Evolutionary conservation across 257 asterid genomes (phyloP), one percentile per base, ranked within the genome.

Genomic region (Mentha longifolia): DNA sequence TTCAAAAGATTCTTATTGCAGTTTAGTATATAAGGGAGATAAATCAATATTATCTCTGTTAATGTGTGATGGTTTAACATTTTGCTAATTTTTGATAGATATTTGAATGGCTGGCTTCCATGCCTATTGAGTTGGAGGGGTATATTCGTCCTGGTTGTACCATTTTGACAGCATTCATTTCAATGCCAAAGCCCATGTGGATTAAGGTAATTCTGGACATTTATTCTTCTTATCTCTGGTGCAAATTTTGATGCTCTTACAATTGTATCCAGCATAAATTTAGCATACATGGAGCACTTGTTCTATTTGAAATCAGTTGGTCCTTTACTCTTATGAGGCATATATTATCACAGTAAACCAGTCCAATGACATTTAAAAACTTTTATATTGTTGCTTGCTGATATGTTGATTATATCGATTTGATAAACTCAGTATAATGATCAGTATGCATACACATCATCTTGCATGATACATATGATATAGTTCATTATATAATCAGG

Each of bases 91-190:
- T 63, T 68, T 63, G 55, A 5, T 82, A 92, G 98, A 89, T 92
- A 80, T 92, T 92, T 61, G 85, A 89, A 54, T 92, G 98, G 98
- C 78, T 92, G 86, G 87, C 98, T 67, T 85, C 84, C 84, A 92
- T 92, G 96, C 98, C 98, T 14, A 77, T 92, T 39, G 98, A 92
- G 61, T 85, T 92, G 89, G 98, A 92, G 81, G 98, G 96, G 70
- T 92, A 92, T 75, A 86, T 92, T 65, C 96, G 98, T 69, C 98
- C 98, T 8, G 98, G 98, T 31, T 92, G 98, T 79, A 89, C 92
- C 79, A 92, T 89, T 73, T 84, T 92, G 85, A 89, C 98, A 25
- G 85, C 85, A 59, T 92, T 89, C 61, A 66, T 92, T 76, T 85
- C 94, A 37, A 88, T 89, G 95, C 95, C 98, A 42, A 81, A 65